phyloP scores from a whole-genome alignment of 495 filamentous ascomycete species.

The Penicillium chermesinum region DNA sequence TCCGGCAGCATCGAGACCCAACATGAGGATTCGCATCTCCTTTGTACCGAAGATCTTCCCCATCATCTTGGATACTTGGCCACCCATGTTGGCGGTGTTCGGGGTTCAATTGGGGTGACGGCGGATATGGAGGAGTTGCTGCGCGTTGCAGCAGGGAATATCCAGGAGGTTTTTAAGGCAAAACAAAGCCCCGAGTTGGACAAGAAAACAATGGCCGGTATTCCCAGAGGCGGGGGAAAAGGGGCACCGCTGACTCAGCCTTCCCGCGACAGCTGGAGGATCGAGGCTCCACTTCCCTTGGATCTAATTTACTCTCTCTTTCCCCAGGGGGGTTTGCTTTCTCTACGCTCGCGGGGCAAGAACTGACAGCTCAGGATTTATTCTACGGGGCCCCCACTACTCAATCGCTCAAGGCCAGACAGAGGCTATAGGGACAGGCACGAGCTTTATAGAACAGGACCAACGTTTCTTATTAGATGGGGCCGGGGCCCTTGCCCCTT shows the following conservation, averaged over 20 bases:
- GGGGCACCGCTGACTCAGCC: constrained; percentile 28
- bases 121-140: neutral
- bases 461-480: too few relatives aligned
- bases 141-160: neutral
- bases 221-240: constrained; percentile 35
- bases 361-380: too few relatives aligned
- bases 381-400: too few relatives aligned
- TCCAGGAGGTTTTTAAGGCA: neutral
- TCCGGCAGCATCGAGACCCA: constrained; percentile 94
- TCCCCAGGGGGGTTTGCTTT: too few relatives aligned
- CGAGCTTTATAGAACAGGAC: too few relatives aligned
- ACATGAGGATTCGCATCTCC: constrained; percentile 97
- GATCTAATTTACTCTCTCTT: constrained; percentile 3
- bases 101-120: neutral
- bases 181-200: neutral
- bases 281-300: constrained; percentile 4
- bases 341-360: too few relatives aligned
- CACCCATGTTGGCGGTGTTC: constrained; percentile 60
- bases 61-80: constrained; percentile 80
- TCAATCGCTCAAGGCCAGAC: too few relatives aligned
- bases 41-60: constrained; percentile 97
- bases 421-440: too few relatives aligned
- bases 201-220: constrained; percentile 11
- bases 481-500: too few relatives aligned
- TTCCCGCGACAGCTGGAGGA: constrained; percentile 1